Percentiles rank a stretch among this genome's conserved stretches.
Conservation (phyloP, 2,329 filamentous ascomycete genomes). For the Aspergillus ruber region DNA sequence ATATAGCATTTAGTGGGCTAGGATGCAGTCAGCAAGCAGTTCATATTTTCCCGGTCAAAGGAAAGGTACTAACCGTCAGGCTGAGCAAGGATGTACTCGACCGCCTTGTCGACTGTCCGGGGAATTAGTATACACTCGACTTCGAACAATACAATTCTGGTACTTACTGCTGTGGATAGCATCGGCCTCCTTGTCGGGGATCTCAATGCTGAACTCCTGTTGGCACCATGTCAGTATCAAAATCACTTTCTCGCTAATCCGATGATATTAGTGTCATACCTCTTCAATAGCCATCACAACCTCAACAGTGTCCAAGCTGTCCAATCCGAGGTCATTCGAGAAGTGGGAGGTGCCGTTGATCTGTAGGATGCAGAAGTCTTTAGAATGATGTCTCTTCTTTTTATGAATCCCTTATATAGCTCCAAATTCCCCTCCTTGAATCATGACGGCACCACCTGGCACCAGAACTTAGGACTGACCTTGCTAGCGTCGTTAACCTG, state of each 20-base stretch:
- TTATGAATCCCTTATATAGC: not conserved
- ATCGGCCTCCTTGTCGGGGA: conserved; percentile 95
- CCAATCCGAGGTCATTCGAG: conserved; percentile 91
- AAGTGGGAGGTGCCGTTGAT: conserved; percentile 83
- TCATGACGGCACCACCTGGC: not conserved
- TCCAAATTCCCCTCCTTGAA: not conserved
- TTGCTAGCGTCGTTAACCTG: conserved; percentile 36
- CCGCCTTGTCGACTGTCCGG: conserved; percentile 76
- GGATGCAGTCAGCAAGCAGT: conserved; percentile 11
- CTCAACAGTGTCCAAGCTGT: conserved; percentile 97
- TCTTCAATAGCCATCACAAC: conserved; percentile 99
- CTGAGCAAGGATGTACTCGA: conserved; percentile 88
- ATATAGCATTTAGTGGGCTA: conserved; percentile 33
- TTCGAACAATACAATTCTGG: too few relatives aligned
- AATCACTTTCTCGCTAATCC: conserved; percentile 10
- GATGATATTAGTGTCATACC: conserved; percentile 43
- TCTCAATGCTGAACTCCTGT: conserved; percentile 85
- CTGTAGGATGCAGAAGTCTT: conserved; percentile 44
- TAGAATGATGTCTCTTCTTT: conserved; percentile 12
- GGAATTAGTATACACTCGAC: conserved; percentile 4
- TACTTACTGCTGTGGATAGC: conserved; percentile 83
- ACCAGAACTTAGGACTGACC: conserved; percentile 19
- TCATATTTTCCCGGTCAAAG: not conserved
- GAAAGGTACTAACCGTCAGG: conserved; percentile 68
- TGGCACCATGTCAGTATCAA: conserved; percentile 8